phyloP scores from a whole-genome alignment of 108 stramenopile species.

The Nitzschia palea region DNA sequence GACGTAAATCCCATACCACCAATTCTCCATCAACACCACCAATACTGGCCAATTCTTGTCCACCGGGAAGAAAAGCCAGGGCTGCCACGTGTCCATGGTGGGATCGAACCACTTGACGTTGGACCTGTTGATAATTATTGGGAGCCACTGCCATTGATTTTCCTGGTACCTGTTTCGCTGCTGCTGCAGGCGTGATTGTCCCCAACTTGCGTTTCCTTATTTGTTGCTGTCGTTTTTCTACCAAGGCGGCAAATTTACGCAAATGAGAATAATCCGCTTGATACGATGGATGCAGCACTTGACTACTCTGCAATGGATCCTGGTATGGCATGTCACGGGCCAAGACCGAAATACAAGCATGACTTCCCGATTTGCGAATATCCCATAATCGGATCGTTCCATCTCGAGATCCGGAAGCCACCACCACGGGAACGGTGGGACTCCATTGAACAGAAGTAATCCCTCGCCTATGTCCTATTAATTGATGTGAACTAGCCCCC shows the following conservation, averaged over 20 bases:
- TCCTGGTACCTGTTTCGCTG: background rate
- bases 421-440: conserved; percentile 45
- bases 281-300: background rate
- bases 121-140: conserved; percentile 34
- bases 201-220: conserved; percentile 16
- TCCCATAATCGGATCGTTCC: conserved; percentile 77
- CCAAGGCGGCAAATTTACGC: background rate
- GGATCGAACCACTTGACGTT: conserved; percentile 3
- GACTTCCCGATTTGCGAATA: conserved; percentile 65
- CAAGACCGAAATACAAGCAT: conserved; percentile 61
- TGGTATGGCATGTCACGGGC: conserved; percentile 34
- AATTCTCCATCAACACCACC: conserved; percentile 52
- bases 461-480: conserved; percentile 59
- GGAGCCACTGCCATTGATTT: conserved; percentile 20
- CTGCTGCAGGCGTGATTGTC: background rate
- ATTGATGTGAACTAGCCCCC: conserved; percentile 66
- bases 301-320: background rate
- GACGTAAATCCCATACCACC: conserved; percentile 69
- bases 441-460: conserved; percentile 68
- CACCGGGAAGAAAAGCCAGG: conserved; percentile 55
- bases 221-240: conserved; percentile 2
- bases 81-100: conserved; percentile 47
- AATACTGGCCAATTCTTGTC: conserved; percentile 57
- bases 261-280: conserved; percentile 36
- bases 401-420: conserved; percentile 71